These are phyloP conservation scores for Nakazawaea holstii DNA, from an alignment of 805 yeast genomes.

Conservation along the genomic window DNA sequence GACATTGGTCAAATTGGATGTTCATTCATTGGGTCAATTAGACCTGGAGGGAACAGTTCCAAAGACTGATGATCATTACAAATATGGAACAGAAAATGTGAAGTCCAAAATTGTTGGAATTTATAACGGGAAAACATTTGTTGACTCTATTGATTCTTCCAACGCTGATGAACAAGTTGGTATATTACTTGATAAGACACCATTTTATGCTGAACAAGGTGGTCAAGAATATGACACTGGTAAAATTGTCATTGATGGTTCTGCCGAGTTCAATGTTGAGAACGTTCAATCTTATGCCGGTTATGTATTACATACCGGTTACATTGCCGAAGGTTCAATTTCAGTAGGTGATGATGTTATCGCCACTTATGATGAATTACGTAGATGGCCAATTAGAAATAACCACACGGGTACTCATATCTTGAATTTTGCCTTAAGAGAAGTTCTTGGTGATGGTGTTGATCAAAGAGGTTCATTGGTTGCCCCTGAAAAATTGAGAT, in stretches of 20 bases:
- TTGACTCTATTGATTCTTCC: slow-evolving; percentile 34
- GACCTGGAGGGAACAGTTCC: slow-evolving; percentile 54
- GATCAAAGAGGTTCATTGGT: slow-evolving; percentile 98
- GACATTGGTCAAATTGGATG: slow-evolving; percentile 74
- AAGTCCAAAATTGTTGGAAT: slow-evolving; percentile 68
- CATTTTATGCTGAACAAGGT: slow-evolving; percentile 98
- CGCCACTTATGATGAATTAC: slow-evolving; percentile 85
- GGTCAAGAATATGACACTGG: slow-evolving; percentile 98
- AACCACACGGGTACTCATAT: slow-evolving; percentile 99
- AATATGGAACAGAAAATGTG: slow-evolving; percentile 69
- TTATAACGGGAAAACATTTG: slow-evolving; percentile 61
- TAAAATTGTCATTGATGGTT: slow-evolving; percentile 81
- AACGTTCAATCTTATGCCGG: slow-evolving; percentile 94
- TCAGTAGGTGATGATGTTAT: slow-evolving; percentile 65
- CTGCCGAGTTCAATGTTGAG: slow-evolving; percentile 80
- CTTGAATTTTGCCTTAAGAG: slow-evolving; percentile 81
- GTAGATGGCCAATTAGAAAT: slow-evolving; percentile 95
- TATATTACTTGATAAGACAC: slow-evolving; percentile 79
- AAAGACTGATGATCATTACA: slow-evolving; percentile 78
- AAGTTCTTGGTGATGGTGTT: slow-evolving; percentile 78
- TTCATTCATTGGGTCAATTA: slow-evolving; percentile 77
- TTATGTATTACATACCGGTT: slow-evolving; percentile 92
- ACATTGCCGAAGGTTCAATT: slow-evolving; percentile 68
- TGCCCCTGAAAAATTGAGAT: slow-evolving; percentile 90
- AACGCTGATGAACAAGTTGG: slow-evolving; percentile 56